These are phyloP conservation scores for Diaporthe australafricana DNA, from an alignment of 2,329 filamentous ascomycete genomes.

Conservation along the genomic window DNA sequence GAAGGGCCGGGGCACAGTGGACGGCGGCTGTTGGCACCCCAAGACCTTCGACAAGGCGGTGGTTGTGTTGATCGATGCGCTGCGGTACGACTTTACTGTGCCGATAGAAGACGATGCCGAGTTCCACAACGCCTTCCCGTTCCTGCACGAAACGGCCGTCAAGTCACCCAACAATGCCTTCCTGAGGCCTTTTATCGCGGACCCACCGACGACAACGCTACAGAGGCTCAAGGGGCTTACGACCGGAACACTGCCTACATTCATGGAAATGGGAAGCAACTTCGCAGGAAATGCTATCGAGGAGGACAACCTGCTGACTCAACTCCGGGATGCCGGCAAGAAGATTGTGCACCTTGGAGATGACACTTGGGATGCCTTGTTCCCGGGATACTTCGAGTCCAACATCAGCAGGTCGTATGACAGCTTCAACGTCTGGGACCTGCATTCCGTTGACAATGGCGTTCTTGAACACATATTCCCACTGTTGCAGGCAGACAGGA, in stretches of 20 bases:
- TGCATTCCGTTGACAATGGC: constrained; percentile 96
- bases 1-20: constrained; percentile 55
- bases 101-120: constrained; percentile 71
- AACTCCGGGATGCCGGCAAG: constrained; percentile 74
- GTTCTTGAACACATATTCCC: constrained; percentile 93
- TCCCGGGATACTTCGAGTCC: constrained; percentile 91
- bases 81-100: constrained; percentile 96
- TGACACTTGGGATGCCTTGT: constrained; percentile 95
- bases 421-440: constrained; percentile 98
- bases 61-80: constrained; percentile 89
- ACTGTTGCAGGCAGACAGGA: constrained; percentile 74
- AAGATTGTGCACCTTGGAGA: constrained; percentile 95
- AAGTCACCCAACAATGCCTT: constrained; percentile 84
- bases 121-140: constrained; percentile 89
- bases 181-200: constrained; percentile 93
- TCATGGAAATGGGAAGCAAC: constrained; percentile 93
- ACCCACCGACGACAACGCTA: constrained; percentile 93
- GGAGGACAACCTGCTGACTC: constrained; percentile 82
- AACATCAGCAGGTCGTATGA: constrained; percentile 91
- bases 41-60: constrained; percentile 94
- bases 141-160: constrained; percentile 85
- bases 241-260: constrained; percentile 93
- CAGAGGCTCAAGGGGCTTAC: constrained; percentile 94
- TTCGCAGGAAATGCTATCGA: constrained; percentile 96
- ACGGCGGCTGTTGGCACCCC: constrained; percentile 92